These are phyloP conservation scores for Verbena officinalis DNA, from an alignment of 257 asterid genomes.

Conservation along the genomic window DNA sequence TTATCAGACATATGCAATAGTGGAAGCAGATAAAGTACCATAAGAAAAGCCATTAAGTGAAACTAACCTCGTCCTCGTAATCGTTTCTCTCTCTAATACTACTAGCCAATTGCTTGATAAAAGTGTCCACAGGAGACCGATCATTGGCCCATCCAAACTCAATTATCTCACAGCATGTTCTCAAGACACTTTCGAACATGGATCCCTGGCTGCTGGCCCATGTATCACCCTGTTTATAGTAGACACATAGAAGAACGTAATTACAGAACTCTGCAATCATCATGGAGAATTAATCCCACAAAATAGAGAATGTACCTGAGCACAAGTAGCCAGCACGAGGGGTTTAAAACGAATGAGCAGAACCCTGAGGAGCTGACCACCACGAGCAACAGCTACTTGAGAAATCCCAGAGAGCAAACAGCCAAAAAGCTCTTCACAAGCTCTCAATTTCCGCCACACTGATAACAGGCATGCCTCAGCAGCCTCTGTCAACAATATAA, in stretches of 20 bases:
- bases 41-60: conserved; percentile 17
- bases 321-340: conserved; percentile 86
- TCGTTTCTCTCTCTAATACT: conserved; percentile 87
- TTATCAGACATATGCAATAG: conserved; percentile 11
- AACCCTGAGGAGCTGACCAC: conserved; percentile 91
- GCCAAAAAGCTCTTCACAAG: conserved; percentile 92
- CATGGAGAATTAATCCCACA: conserved; percentile 22
- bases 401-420: conserved; percentile 89
- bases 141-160: conserved; percentile 93
- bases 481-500: conserved; percentile 78
- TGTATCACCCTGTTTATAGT: conserved; percentile 70
- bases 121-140: conserved; percentile 91
- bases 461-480: conserved; percentile 87
- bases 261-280: conserved; percentile 30
- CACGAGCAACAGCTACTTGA: conserved; percentile 81
- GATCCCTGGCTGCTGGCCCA: conserved; percentile 78
- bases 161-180: conserved; percentile 85
- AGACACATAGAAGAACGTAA: conserved; percentile 17
- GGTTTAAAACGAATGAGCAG: conserved; percentile 88
- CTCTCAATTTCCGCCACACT: conserved; percentile 87
- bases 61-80: conserved; percentile 81
- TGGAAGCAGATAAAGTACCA: conserved; percentile 14
- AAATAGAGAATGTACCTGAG: conserved; percentile 61
- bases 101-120: conserved; percentile 89
- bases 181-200: conserved; percentile 86